These are phyloP conservation scores for Scleroderma citrinum DNA, from an alignment of 768 basidiomycete species.

Conservation along the genomic window DNA sequence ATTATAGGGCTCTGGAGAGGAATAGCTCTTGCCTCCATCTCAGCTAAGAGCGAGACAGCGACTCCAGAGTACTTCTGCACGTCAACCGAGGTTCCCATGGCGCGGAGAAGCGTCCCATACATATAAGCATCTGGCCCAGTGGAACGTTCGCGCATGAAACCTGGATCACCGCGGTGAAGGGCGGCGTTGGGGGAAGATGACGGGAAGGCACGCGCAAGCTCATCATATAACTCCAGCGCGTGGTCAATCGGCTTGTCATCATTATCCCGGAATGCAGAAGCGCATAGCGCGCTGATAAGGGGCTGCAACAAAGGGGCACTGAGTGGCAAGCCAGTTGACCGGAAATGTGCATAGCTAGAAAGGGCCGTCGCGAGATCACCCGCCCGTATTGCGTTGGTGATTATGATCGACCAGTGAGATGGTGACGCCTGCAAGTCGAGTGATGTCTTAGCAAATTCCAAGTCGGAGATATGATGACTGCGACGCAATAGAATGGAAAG, in stretches of 20 bases:
- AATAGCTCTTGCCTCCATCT: constrained; percentile 55
- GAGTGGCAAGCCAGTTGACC: constrained; percentile 38
- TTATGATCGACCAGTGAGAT: constrained; percentile 49
- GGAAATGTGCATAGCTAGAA: constrained; percentile 44
- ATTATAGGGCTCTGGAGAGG: constrained; percentile 39
- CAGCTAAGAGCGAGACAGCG: constrained; percentile 49
- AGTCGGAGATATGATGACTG: constrained; percentile 36
- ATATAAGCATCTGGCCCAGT: constrained; percentile 45
- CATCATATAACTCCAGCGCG: constrained; percentile 50
- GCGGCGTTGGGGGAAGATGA: constrained; percentile 11
- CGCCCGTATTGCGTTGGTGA: constrained; percentile 42
- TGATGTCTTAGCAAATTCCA: constrained; percentile 36
- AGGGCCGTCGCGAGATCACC: constrained; percentile 38
- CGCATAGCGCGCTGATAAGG: constrained; percentile 47
- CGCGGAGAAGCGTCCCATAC: constrained; percentile 49
- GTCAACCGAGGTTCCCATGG: constrained; percentile 40
- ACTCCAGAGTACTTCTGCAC: constrained; percentile 42
- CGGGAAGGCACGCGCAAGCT: constrained; percentile 35
- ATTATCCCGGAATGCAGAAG: constrained; percentile 27
- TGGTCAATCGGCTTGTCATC: constrained; percentile 42
- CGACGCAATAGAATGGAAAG: constrained; percentile 39
- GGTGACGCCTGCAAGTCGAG: constrained; percentile 37
- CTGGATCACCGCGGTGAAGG: constrained; percentile 1
- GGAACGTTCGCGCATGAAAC: constrained; percentile 29
- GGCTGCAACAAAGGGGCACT: constrained; percentile 50